These are phyloP conservation scores for Vanrija sp. DNA, from an alignment of 1,284 basidiomycete genomes.

Conservation along the genomic window DNA sequence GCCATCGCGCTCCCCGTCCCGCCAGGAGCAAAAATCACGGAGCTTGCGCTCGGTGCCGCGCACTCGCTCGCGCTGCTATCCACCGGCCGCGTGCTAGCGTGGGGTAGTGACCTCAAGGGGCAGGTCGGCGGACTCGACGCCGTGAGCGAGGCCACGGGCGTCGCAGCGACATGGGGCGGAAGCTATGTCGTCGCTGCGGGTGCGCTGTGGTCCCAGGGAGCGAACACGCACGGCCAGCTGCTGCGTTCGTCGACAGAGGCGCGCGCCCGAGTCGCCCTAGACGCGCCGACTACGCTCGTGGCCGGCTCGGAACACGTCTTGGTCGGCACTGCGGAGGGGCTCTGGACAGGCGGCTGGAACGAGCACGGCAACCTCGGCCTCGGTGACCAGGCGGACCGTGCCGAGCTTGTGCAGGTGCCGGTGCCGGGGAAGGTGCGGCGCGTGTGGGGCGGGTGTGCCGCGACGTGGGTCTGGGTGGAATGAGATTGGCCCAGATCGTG, in stretches of 20 bases:
- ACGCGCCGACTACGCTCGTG: conserved; percentile 35
- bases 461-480: conserved; percentile 30
- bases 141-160: conserved; percentile 26
- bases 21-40: conserved; percentile 11
- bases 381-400: conserved; percentile 55
- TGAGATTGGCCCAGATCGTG: background rate
- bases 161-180: conserved; percentile 79
- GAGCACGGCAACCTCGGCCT: conserved; percentile 86
- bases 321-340: conserved; percentile 29
- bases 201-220: conserved; percentile 58
- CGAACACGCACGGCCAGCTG: conserved; percentile 67
- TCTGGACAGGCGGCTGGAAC: conserved; percentile 91
- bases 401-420: conserved; percentile 48
- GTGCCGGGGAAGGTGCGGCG: conserved; percentile 10
- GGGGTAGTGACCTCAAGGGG: conserved; percentile 66
- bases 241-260: conserved; percentile 9
- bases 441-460: conserved; percentile 35
- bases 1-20: conserved; percentile 20
- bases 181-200: conserved; percentile 56
- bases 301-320: conserved; percentile 83
- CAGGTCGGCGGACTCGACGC: conserved; percentile 57
- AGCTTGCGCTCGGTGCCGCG: conserved; percentile 61
- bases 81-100: conserved; percentile 53
- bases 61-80: conserved; percentile 61
- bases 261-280: conserved; percentile 3